These are phyloP conservation scores for Dissophora globulifera DNA, from an alignment of 192 early-diverging fungal genomes.

Conservation along the genomic window DNA sequence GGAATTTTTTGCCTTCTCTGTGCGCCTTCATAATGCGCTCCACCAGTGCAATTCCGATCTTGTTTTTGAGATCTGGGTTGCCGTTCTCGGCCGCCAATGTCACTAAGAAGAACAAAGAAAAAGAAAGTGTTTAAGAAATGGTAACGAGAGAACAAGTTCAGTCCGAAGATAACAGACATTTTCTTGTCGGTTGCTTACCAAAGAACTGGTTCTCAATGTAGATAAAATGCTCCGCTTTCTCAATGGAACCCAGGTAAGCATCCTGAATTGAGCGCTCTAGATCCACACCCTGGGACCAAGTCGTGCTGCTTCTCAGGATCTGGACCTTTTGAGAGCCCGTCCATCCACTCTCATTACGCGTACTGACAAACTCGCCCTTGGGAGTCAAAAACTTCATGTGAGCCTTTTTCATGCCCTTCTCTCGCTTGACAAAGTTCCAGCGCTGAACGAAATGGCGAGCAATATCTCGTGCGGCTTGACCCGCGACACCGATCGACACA, in stretches of 20 bases:
- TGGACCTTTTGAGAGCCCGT: slow-evolving; percentile 77
- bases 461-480: slow-evolving; percentile 81
- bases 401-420: slow-evolving; percentile 68
- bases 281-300: slow-evolving; percentile 77
- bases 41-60: slow-evolving; percentile 81
- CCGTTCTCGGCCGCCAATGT: slow-evolving; percentile 58
- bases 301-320: slow-evolving; percentile 73
- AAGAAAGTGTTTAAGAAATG: too few species aligned
- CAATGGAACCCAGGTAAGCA: slow-evolving; percentile 83
- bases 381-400: slow-evolving; percentile 76
- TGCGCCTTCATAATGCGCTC: slow-evolving; percentile 82
- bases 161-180: too few species aligned
- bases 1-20: slow-evolving; percentile 72
- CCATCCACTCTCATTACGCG: slow-evolving; percentile 66
- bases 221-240: slow-evolving; percentile 82
- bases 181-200: slow-evolving; percentile 63
- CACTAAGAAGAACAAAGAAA: too few species aligned
- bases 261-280: slow-evolving; percentile 79
- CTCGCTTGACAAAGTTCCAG: slow-evolving; percentile 88
- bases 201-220: slow-evolving; percentile 98
- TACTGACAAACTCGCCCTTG: slow-evolving; percentile 78
- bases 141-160: too few species aligned
- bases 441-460: slow-evolving; percentile 91
- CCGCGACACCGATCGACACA: slow-evolving; percentile 81
- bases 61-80: slow-evolving; percentile 76